Evolutionary conservation across 306 rosid genomes (phyloP), one percentile per base, ranked within the genome.

Genomic region (Fagus crenata): DNA sequence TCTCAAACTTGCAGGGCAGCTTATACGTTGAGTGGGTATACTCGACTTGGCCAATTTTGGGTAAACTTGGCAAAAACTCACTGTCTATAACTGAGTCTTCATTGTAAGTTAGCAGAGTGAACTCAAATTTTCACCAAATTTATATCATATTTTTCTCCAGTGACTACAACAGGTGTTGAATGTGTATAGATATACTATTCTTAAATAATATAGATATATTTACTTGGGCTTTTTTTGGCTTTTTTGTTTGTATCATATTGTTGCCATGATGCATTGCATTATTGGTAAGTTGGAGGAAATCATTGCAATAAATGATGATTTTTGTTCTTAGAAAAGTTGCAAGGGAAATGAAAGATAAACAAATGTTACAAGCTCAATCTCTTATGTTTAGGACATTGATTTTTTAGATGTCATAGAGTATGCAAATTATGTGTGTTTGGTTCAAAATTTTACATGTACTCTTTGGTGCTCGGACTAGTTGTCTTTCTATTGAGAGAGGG

Each of bases 21-120:
- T 61, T 33, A 33, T 61, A 61, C 68, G 9, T 35, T 33, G 68
- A 32, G 68, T 61, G 40, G 68, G 68, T 61, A 13, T 33, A 33
- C 42, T 33, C 11, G 41, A 15, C 68, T 61, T 61, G 68, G 17
- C 18, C 68, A 61, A 4, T 61, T 61, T 33, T 61, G 68, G 41
- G 68, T 61, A 8, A 61, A 61, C 68, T 61, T 61, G 68, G 68
- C 68, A 35, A 33, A 61, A 61, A 11, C 42, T 4, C n/a, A 13
- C 17, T 33, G 39, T 61, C 40, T 61, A 33, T 61, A 32, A 61
- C 42, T 35, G 68, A 61, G 68, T 18, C 22, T 13, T 33, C 22
- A 61, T 61, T 61, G 68, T 61, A 61, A 33, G 68, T 61, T 61
- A 33, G 68, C 40, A 33, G 40, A 13, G 42, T 32, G 36, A 3